Percentiles rank a stretch among this genome's conserved stretches.
Conservation (phyloP, 305 asterid species). For the Fraxinus xanthoxyloides region DNA sequence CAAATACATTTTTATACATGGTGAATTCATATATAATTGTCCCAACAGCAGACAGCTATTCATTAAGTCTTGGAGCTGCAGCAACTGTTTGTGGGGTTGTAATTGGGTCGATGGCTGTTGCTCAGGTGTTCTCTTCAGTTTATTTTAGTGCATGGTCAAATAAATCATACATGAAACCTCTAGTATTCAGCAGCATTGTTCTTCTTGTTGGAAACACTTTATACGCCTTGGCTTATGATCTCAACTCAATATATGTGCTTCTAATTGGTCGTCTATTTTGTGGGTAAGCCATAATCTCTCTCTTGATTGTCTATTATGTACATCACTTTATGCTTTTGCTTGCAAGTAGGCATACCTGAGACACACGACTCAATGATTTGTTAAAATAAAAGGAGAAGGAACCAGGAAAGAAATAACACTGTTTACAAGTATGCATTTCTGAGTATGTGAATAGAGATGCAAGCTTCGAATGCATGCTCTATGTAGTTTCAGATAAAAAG, state of each 20-base stretch:
- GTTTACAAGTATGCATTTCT: not conserved
- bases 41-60: constrained; percentile 81
- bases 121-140: constrained; percentile 78
- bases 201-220: constrained; percentile 64
- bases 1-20: constrained; percentile 69
- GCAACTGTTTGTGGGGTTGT: constrained; percentile 76
- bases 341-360: not conserved
- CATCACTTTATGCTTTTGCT: not conserved
- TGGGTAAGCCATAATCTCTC: constrained; percentile 44
- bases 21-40: constrained; percentile 72
- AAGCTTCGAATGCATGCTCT: not conserved
- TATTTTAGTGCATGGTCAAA: constrained; percentile 89
- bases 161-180: constrained; percentile 73
- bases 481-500: not conserved
- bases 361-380: not conserved
- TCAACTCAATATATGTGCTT: constrained; percentile 56
- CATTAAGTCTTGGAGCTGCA: constrained; percentile 75
- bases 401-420: not conserved
- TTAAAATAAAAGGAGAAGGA: not conserved
- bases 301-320: not conserved
- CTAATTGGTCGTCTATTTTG: constrained; percentile 67
- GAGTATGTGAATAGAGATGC: not conserved
- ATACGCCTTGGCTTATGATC: constrained; percentile 74
- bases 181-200: constrained; percentile 71
- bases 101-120: constrained; percentile 82